Evolutionary conservation across 1,139 yeast species (phyloP).

Genomic region (Candida tetrigidarum): DNA sequence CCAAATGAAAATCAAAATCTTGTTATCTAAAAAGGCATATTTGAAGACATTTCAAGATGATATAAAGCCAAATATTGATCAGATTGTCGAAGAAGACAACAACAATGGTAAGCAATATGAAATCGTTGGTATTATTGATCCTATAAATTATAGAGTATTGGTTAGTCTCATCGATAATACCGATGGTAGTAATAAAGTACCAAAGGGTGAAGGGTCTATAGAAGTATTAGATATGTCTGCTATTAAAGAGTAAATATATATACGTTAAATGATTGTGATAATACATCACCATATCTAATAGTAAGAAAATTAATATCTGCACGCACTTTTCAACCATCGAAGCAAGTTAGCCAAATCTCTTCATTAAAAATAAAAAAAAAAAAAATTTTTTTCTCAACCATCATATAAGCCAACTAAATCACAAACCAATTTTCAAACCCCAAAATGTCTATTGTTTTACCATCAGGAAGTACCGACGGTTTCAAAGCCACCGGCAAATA

Average conservation of each 20-base stretch:
- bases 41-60: constrained; percentile 49
- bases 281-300: too few relatives aligned
- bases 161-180: constrained; percentile 51
- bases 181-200: constrained; percentile 50
- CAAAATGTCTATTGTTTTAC: constrained; percentile 41
- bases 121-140: constrained; percentile 79
- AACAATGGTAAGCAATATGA: constrained; percentile 56
- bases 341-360: not conserved
- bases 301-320: not conserved
- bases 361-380: not conserved
- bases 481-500: constrained; percentile 57
- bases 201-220: constrained; percentile 62
- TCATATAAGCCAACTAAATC: not conserved
- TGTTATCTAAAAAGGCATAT: constrained; percentile 55
- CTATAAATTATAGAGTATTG: constrained; percentile 76
- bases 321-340: constrained; percentile 2
- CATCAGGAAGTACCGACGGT: constrained; percentile 50
- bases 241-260: constrained; percentile 49
- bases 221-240: constrained; percentile 95
- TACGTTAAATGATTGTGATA: too few relatives aligned
- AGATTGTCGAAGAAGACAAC: constrained; percentile 56
- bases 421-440: not conserved
- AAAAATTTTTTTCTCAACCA: constrained; percentile 5
- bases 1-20: constrained; percentile 80
- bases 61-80: constrained; percentile 54